Evolutionary conservation across 108 stramenopile species (phyloP).

Genomic region (Skeletonema menzelii): DNA sequence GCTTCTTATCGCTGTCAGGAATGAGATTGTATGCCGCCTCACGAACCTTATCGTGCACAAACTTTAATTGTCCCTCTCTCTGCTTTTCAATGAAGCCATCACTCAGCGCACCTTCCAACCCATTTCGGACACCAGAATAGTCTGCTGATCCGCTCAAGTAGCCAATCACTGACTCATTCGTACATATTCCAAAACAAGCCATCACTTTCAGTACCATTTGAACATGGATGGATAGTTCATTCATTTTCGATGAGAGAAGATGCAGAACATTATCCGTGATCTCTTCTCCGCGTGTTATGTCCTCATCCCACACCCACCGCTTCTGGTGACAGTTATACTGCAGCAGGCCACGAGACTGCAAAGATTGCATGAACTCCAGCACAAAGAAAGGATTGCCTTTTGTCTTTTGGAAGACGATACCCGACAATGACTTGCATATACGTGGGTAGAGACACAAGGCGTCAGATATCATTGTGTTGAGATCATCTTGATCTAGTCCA

Average conservation of each 20-base stretch:
- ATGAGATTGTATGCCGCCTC: conserved; percentile 63
- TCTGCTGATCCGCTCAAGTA: neutral
- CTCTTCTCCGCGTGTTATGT: too few species aligned
- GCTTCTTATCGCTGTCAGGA: conserved; percentile 13
- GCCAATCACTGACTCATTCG: conserved; percentile 6
- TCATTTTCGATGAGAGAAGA: conserved; percentile 1
- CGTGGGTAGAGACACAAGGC: conserved; percentile 31
- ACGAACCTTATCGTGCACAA: conserved; percentile 53
- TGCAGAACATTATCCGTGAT: too few species aligned
- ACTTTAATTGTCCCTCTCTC: conserved; percentile 6
- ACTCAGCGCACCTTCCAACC: conserved; percentile 8
- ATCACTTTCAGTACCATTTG: conserved; percentile 26
- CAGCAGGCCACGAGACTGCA: conserved; percentile 13
- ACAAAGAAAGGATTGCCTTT: conserved; percentile 37
- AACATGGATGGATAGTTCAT: conserved; percentile 6
- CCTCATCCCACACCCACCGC: too few species aligned
- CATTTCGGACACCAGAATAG: conserved; percentile 1
- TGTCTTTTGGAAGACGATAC: conserved; percentile 27
- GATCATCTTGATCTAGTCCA: neutral
- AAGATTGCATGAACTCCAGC: conserved; percentile 24
- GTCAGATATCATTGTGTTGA: conserved; percentile 3
- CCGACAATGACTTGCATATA: conserved; percentile 21
- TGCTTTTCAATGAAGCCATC: conserved; percentile 31
- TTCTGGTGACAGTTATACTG: conserved; percentile 14
- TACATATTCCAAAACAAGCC: conserved; percentile 40